Base-by-base conservation (phyloP, 2,329 filamentous ascomycete species). In the Achaetomium macrosporum region DNA sequence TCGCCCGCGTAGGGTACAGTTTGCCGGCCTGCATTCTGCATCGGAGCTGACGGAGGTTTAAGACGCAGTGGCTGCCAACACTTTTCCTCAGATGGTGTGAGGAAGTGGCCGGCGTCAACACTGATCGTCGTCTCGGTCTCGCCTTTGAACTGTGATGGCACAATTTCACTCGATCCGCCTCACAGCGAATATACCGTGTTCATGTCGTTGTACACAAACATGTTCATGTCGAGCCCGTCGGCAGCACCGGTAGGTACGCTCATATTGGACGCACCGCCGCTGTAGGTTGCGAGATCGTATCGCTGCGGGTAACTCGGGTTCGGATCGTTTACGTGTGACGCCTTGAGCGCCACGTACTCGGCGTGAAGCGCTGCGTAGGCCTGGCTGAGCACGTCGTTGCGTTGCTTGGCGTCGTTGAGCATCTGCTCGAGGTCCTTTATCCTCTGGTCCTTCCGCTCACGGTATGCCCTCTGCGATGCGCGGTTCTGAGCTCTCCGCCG, bases 401-500 rank as follows among this genome's bases (percentile, higher is more conserved):
- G 78, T 20, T 77, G 73, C 56, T 76, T 75, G 46, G 81, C 69
- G 16, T 78, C 74, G 43, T 67, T 67, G 31, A 85, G 74, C 60
- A 81, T 74, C 35, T 71, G 64, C 64, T 85, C 82, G 17, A 85
- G 75, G 59, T 85, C 82, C 56, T 78, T 77, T 61, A 84, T 83
- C 56, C 83, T 77, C 64, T 84, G 81, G 62, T 85, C 80, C 61
- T 83, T 84, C 49, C 81, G 74, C 64, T 84, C 79, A 44, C 80
- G 73, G 62, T 83, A 83, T 1, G 79, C 80, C 53, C 80, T 71
- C 64, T 83, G 80, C 2, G 80, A 82, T 37, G 79, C 79, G 50
- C 79, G 74, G 59, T 83, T 83, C 60, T 83, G 80, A 42, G 79
- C 79, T 63, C 79, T 72, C 55, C 80, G 76, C 43, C 79, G 75